Evolutionary conservation across 345 rosid species (phyloP).

Genomic region (Lumnitzera littorea): DNA sequence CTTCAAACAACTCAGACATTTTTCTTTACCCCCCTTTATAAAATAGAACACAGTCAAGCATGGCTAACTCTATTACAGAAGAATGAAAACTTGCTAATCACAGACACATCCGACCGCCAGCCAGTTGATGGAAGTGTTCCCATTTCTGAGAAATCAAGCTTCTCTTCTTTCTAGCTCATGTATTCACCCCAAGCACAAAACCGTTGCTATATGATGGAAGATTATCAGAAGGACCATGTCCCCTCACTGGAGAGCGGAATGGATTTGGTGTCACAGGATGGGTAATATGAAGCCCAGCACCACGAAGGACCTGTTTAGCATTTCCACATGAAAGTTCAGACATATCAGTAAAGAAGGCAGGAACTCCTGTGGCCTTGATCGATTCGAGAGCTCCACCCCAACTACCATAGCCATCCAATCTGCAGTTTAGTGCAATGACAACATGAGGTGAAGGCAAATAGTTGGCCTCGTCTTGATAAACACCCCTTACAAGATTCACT

Average conservation of each 20-base stretch:
- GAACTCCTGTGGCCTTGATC: constrained; percentile 27
- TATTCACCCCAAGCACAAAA: constrained; percentile 35
- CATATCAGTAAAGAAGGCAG: constrained; percentile 41
- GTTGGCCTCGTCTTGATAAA: constrained; percentile 48
- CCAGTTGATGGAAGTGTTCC: no score
- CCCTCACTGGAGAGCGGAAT: constrained; percentile 28
- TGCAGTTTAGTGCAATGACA: constrained; percentile 42
- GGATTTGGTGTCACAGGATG: constrained; percentile 34
- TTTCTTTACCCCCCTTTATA: no score
- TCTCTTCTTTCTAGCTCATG: constrained; percentile 7
- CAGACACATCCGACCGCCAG: no score
- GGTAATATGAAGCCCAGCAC: constrained; percentile 35
- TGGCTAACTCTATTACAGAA: no score
- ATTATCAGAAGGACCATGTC: constrained; percentile 20
- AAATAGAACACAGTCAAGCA: no score
- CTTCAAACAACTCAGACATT: no score
- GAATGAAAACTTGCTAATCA: no score
- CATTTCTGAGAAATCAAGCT: no score
- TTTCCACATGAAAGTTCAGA: constrained; percentile 43
- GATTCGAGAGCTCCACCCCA: constrained; percentile 43
- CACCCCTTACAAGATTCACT: constrained; percentile 36
- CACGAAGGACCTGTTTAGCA: constrained; percentile 34
- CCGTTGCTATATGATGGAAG: constrained; percentile 40
- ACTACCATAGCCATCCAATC: constrained; percentile 25
- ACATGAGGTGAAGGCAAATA: constrained; percentile 43